These are phyloP conservation scores for Penicillium psychrosexuale DNA, from an alignment of 2,329 filamentous ascomycete genomes.

Conservation along the genomic window DNA sequence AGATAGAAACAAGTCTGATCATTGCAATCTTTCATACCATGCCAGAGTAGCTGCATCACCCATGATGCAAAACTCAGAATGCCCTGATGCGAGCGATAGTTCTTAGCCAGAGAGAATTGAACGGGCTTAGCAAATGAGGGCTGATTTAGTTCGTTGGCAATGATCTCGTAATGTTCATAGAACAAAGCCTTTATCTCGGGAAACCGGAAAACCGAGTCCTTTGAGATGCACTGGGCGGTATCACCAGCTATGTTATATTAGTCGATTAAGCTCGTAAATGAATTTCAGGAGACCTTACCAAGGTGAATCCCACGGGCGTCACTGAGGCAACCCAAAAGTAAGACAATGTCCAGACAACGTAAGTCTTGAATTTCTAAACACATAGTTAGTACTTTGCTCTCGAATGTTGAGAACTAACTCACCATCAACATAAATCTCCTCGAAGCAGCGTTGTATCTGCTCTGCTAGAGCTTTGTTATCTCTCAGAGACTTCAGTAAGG, in stretches of 20 bases:
- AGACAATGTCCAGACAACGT: conserved; percentile 26
- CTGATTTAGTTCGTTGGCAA: conserved; percentile 10
- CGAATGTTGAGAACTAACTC: not conserved
- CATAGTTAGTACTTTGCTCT: not conserved
- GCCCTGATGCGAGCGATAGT: conserved; percentile 37
- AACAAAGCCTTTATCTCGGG: conserved; percentile 32
- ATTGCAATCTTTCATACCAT: conserved; percentile 2
- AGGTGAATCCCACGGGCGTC: conserved; percentile 30
- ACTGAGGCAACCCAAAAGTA: conserved; percentile 26
- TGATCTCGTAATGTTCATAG: conserved; percentile 24
- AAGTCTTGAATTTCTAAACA: conserved; percentile 32
- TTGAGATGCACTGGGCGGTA: conserved; percentile 36
- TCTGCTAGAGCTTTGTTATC: not conserved
- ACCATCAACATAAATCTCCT: conserved; percentile 17
- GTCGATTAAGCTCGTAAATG: not conserved
- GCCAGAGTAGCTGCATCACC: conserved; percentile 32
- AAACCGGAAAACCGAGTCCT: conserved; percentile 35
- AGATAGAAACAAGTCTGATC: not conserved
- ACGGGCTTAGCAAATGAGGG: conserved; percentile 16
- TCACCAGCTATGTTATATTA: conserved; percentile 25
- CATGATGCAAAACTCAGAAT: conserved; percentile 33
- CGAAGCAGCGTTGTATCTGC: conserved; percentile 9
- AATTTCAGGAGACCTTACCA: conserved; percentile 3
- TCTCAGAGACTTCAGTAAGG: conserved; percentile 19
- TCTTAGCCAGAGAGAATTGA: conserved; percentile 28